These are phyloP conservation scores for Camelina hispida DNA, from an alignment of 345 rosid genomes.

Conservation along the genomic window DNA sequence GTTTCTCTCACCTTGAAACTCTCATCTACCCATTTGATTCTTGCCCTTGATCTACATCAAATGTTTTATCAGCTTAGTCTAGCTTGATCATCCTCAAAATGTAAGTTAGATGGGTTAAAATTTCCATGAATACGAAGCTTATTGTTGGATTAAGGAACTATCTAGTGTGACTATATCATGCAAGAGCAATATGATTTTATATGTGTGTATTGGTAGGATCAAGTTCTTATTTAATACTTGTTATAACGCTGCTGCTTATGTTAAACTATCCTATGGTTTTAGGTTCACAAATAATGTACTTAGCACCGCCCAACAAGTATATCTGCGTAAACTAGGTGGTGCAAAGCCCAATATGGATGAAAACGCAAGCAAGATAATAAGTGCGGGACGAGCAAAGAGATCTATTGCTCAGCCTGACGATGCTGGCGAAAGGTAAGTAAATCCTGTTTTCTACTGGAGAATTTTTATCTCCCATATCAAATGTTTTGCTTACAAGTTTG, in stretches of 20 bases:
- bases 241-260: conserved; percentile 1
- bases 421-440: conserved; percentile 71
- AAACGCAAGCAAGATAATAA: conserved; percentile 83
- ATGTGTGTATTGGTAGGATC: not conserved
- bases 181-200: not conserved
- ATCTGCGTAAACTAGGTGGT: conserved; percentile 96
- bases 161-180: not conserved
- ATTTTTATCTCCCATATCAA: not conserved
- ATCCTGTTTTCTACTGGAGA: not conserved
- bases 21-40: not conserved
- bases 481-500: not conserved
- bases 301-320: conserved; percentile 96
- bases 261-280: conserved; percentile 8
- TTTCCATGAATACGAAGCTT: not conserved
- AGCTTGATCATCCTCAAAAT: not conserved
- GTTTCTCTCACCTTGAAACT: conserved; percentile 48
- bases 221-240: not conserved
- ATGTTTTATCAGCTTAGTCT: not conserved
- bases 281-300: conserved; percentile 97
- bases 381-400: conserved; percentile 94
- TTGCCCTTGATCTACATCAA: conserved; percentile 7
- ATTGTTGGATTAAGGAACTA: not conserved
- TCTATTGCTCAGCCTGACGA: conserved; percentile 70
- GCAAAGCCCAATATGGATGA: conserved; percentile 83
- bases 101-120: not conserved